Evolutionary conservation across 345 rosid genomes (phyloP).

Genomic region (Euphorbia tirucalli): DNA sequence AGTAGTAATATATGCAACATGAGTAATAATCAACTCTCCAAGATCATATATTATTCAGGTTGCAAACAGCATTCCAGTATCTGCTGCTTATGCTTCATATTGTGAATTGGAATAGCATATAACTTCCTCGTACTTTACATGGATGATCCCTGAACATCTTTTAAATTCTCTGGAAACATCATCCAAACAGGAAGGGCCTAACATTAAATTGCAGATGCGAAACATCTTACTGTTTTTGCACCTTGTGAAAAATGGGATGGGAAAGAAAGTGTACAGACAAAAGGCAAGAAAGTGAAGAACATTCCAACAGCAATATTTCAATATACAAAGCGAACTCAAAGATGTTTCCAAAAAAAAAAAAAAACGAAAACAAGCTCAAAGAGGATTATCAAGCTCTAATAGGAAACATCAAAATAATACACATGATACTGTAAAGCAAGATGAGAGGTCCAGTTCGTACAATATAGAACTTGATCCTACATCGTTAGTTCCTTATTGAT

Average conservation of each 20-base stretch:
- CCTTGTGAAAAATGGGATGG: not conserved
- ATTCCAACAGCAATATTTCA: not conserved
- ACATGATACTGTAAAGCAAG: not conserved
- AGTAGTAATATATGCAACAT: not conserved
- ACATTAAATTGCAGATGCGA: too few species aligned
- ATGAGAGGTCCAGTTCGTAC: not conserved
- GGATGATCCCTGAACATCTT: not conserved
- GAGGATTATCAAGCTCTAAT: too few species aligned
- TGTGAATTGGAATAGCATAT: not conserved
- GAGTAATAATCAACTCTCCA: not conserved
- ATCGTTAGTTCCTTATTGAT: not conserved
- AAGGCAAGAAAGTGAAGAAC: not conserved
- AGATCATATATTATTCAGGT: constrained; percentile 2
- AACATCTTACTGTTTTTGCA: not conserved
- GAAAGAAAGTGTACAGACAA: not conserved
- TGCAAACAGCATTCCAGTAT: not conserved
- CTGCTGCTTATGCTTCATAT: not conserved
- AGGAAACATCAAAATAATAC: too few species aligned
- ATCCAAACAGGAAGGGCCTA: not conserved
- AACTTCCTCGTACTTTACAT: not conserved
- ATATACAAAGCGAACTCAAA: not conserved
- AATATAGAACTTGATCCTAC: not conserved
- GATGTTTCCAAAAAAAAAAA: too few species aligned
- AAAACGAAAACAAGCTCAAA: too few species aligned
- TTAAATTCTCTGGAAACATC: not conserved